phyloP scores from a whole-genome alignment of 192 early-diverging fungal species.

The Diversispora eburnea region DNA sequence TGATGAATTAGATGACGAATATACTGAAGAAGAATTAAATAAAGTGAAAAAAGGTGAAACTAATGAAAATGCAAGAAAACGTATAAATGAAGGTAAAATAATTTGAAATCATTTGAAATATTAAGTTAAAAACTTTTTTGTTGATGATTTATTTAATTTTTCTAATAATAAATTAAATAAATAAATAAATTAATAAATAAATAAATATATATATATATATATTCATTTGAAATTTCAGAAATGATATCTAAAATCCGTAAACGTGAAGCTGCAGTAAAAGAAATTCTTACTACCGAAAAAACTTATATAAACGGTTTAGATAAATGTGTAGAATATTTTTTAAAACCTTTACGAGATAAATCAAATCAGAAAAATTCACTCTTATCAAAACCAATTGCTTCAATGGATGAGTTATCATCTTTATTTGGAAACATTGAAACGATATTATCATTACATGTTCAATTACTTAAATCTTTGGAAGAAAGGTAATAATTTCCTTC shows the following conservation, averaged over 20 bases:
- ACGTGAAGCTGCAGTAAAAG: constrained; percentile 46
- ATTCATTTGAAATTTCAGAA: not conserved
- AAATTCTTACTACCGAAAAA: constrained; percentile 79
- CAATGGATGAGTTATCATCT: constrained; percentile 1
- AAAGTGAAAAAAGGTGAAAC: too few species aligned
- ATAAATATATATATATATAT: too few species aligned
- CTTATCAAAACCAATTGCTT: constrained; percentile 10
- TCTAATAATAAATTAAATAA: too few species aligned
- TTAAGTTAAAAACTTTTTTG: too few species aligned
- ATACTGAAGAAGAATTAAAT: too few species aligned
- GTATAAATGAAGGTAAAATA: too few species aligned
- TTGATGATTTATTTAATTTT: too few species aligned
- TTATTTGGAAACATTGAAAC: constrained; percentile 26
- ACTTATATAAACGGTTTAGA: constrained; percentile 82
- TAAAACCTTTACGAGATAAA: constrained; percentile 44
- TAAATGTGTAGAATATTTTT: constrained; percentile 57
- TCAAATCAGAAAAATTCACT: constrained; percentile 4
- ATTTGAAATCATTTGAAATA: too few species aligned
- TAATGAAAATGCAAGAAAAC: too few species aligned
- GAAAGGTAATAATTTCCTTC: constrained; percentile 1
- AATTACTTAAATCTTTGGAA: constrained; percentile 14
- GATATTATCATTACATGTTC: constrained; percentile 10
- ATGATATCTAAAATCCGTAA: constrained; percentile 4
- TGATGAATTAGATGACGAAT: too few species aligned
- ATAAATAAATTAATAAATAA: too few species aligned